Conservation (phyloP, 257 asterid genomes). For the Eucommia ulmoides region DNA sequence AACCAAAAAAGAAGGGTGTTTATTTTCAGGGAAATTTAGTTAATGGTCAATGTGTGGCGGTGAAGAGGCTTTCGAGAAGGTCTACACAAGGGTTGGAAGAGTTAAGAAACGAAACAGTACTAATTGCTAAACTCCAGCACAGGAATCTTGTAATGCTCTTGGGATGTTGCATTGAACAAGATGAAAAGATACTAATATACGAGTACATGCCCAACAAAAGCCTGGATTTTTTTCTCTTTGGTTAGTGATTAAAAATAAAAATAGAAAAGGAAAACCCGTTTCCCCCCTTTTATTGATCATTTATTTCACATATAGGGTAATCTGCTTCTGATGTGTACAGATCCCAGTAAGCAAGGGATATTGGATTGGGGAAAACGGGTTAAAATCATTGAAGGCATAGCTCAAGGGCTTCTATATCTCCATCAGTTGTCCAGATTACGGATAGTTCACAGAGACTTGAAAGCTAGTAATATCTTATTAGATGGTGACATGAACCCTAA, state of each 20-base stretch:
- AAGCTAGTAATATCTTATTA: not conserved
- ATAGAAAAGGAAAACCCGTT: no score
- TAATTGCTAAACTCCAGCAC: conserved; percentile 36
- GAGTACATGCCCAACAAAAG: not conserved
- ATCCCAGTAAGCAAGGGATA: not conserved
- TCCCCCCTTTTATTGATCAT: no score
- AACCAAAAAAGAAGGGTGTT: no score
- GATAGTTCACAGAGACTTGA: conserved; percentile 1
- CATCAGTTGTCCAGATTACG: not conserved
- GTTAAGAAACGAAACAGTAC: conserved; percentile 35
- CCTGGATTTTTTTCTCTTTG: not conserved
- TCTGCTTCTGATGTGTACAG: no score
- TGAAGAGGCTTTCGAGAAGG: conserved; percentile 34
- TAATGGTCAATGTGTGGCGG: conserved; percentile 27
- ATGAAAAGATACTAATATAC: not conserved
- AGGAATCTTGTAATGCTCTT: conserved; percentile 39
- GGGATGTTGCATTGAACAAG: conserved; percentile 29
- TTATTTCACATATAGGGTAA: no score
- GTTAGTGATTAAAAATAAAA: no score
- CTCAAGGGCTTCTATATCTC: not conserved
- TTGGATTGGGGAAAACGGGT: not conserved
- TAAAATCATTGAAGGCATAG: not conserved
- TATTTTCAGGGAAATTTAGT: conserved; percentile 26
- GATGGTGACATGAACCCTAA: not conserved
- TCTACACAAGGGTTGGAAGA: conserved; percentile 43